Percentiles rank a stretch among this genome's conserved stretches.
These are phyloP conservation scores for Leccinum fibrillosum DNA, from an alignment of 768 basidiomycete genomes.

Conservation along the genomic window DNA sequence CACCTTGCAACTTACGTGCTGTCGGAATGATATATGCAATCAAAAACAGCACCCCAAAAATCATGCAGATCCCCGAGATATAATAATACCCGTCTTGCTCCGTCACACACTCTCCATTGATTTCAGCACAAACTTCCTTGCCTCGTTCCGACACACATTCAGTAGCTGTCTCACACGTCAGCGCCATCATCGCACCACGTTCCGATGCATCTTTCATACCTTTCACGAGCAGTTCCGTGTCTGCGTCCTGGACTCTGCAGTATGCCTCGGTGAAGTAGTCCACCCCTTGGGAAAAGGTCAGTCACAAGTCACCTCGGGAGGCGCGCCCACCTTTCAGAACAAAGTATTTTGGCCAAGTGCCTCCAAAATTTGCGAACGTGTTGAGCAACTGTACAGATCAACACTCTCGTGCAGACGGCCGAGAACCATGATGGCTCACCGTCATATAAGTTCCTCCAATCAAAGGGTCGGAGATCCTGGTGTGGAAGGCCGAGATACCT, in stretches of 20 bases:
- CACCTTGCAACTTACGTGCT: slow-evolving; percentile 83
- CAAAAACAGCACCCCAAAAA: slow-evolving; percentile 70
- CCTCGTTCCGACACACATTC: slow-evolving; percentile 96
- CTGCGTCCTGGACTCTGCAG: slow-evolving; percentile 66
- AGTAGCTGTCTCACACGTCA: slow-evolving; percentile 44
- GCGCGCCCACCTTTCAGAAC: slow-evolving; percentile 72
- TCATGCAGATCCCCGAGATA: slow-evolving; percentile 75
- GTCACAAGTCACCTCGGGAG: background rate
- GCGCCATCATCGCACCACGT: background rate
- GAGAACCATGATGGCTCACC: slow-evolving; percentile 41
- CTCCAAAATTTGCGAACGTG: slow-evolving; percentile 94
- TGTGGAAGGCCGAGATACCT: slow-evolving; percentile 98
- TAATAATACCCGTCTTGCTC: slow-evolving; percentile 92
- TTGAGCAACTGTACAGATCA: slow-evolving; percentile 68
- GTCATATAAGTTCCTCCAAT: slow-evolving; percentile 99
- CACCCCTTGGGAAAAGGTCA: slow-evolving; percentile 52
- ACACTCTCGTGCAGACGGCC: slow-evolving; percentile 1
- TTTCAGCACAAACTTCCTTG: slow-evolving; percentile 68
- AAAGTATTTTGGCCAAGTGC: slow-evolving; percentile 97
- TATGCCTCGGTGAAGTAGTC: slow-evolving; percentile 85
- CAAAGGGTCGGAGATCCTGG: slow-evolving; percentile 89
- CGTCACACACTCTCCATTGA: slow-evolving; percentile 78
- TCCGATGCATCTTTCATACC: slow-evolving; percentile 37
- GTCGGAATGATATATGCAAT: slow-evolving; percentile 79
- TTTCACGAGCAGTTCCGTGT: slow-evolving; percentile 49